Evolutionary conservation across 306 rosid genomes (phyloP).

Genomic region (Casuarina cunninghamiana): DNA sequence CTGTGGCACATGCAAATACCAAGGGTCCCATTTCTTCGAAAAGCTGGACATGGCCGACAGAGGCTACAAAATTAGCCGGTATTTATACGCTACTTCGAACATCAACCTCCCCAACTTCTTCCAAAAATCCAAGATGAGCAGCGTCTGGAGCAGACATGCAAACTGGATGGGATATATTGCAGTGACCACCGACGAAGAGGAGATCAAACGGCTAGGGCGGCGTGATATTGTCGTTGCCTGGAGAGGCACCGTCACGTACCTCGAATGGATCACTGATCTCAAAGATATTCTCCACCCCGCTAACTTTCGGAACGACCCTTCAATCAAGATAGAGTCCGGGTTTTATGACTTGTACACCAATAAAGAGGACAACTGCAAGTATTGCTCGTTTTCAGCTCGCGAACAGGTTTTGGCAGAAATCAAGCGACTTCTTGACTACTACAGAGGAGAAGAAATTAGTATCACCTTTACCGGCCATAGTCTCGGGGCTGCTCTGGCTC

Average conservation of each 20-base stretch:
- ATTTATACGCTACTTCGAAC: conserved; percentile 74
- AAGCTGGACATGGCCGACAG: conserved; percentile 35
- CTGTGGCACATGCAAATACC: conserved; percentile 71
- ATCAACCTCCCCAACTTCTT: conserved; percentile 78
- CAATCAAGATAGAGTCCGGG: conserved; percentile 62
- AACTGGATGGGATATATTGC: conserved; percentile 84
- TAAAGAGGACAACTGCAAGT: conserved; percentile 49
- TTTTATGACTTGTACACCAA: conserved; percentile 64
- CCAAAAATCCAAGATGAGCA: conserved; percentile 42
- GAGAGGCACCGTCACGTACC: conserved; percentile 72
- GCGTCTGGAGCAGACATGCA: conserved; percentile 69
- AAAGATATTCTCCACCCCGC: conserved; percentile 51
- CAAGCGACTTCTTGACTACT: conserved; percentile 46
- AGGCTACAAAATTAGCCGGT: conserved; percentile 55
- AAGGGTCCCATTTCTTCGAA: conserved; percentile 44
- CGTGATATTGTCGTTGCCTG: conserved; percentile 65
- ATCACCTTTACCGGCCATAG: conserved; percentile 73
- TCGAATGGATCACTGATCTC: conserved; percentile 70
- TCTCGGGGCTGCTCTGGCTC: conserved; percentile 60
- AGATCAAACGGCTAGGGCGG: conserved; percentile 50
- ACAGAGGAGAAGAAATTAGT: conserved; percentile 53
- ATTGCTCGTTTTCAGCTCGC: conserved; percentile 60
- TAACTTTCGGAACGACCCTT: conserved; percentile 27
- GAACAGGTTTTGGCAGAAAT: conserved; percentile 60
- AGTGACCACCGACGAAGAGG: conserved; percentile 32